Evolutionary conservation across 2,329 filamentous ascomycete species (phyloP).

Genomic region (Scedosporium dehoogii): DNA sequence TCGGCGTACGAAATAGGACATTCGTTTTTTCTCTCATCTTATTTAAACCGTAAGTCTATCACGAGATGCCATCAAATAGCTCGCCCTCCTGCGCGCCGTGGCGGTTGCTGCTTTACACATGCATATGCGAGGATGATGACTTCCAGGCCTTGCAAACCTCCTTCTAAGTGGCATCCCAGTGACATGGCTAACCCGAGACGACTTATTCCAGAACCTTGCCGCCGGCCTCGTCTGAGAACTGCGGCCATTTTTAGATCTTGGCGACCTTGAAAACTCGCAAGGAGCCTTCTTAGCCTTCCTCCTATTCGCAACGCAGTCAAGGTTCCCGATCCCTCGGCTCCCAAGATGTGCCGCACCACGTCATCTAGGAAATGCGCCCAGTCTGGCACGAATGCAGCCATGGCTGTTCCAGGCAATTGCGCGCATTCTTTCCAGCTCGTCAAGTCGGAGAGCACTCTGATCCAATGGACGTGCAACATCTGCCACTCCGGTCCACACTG

Average conservation of each 20-base stretch:
- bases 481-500: constrained; percentile 57
- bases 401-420: constrained; percentile 48
- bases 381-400: constrained; percentile 17
- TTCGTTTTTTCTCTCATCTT: too few species aligned
- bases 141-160: neutral
- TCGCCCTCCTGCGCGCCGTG: too few species aligned
- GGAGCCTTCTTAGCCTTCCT: neutral
- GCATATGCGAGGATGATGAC: too few species aligned
- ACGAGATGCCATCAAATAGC: too few species aligned
- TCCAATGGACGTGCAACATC: constrained; percentile 56
- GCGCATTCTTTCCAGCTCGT: constrained; percentile 55
- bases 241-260: neutral
- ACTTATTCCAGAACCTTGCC: neutral
- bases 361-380: neutral
- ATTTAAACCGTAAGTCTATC: too few species aligned
- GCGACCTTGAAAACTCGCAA: neutral
- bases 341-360: constrained; percentile 1
- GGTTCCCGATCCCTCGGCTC: neutral
- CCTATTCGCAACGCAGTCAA: neutral
- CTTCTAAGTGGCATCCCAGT: neutral
- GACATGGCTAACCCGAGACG: neutral
- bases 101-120: too few species aligned
- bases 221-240: neutral
- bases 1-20: too few species aligned
- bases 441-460: constrained; percentile 55